Conservation (phyloP, 306 rosid species). For the Begonia peltatifolia region DNA sequence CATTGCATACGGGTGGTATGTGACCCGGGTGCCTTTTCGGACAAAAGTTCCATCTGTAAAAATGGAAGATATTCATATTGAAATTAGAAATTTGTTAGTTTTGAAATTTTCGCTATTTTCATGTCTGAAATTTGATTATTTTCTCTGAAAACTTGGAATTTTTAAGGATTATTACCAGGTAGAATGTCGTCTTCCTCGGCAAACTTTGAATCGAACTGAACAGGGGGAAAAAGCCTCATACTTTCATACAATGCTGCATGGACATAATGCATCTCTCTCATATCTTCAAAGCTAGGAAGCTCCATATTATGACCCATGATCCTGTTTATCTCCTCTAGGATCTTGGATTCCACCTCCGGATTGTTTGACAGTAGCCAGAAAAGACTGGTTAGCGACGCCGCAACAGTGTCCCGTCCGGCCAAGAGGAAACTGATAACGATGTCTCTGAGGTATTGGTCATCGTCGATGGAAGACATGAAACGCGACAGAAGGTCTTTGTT, state of each 20-base stretch:
- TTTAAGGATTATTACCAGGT: conserved; percentile 13
- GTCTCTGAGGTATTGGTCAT: conserved; percentile 55
- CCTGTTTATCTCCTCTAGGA: conserved; percentile 43
- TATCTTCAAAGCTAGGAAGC: conserved; percentile 21
- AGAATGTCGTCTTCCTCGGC: conserved; percentile 55
- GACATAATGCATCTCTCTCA: conserved; percentile 50
- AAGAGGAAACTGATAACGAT: conserved; percentile 60
- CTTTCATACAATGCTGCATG: conserved; percentile 62
- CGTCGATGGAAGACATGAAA: conserved; percentile 47
- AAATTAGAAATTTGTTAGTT: no score
- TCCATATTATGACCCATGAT: conserved; percentile 16
- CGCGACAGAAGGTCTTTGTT: conserved; percentile 57
- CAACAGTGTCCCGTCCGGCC: conserved; percentile 84
- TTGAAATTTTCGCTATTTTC: no score
- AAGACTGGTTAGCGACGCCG: conserved; percentile 53
- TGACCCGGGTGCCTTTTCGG: conserved; percentile 50
- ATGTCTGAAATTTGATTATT: no score
- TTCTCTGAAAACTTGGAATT: no score
- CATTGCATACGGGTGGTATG: conserved; percentile 89
- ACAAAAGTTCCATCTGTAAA: conserved; percentile 49
- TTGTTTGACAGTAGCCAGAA: conserved; percentile 36
- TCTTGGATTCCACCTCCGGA: conserved; percentile 23
- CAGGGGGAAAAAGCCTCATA: conserved; percentile 71
- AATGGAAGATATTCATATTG: no score
- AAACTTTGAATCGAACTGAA: conserved; percentile 79